These are phyloP conservation scores for Diaporthe vaccinii DNA, from an alignment of 2,329 filamentous ascomycete species.

Conservation along the genomic window DNA sequence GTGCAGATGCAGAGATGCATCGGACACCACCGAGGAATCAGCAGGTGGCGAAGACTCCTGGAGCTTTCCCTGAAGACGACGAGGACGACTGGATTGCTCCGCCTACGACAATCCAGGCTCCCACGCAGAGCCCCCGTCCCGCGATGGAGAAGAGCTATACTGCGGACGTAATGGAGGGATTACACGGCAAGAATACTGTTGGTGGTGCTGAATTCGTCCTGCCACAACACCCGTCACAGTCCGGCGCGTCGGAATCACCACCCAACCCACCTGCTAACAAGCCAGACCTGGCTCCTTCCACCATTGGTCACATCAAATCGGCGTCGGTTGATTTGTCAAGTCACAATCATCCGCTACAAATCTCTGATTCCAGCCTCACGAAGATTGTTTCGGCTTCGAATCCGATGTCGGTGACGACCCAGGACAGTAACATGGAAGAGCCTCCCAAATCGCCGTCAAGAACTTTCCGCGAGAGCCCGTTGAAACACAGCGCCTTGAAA, in stretches of 20 bases:
- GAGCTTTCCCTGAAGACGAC: slow-evolving; percentile 71
- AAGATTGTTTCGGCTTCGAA: slow-evolving; percentile 66
- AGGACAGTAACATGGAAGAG: slow-evolving; percentile 58
- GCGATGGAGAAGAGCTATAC: slow-evolving; percentile 72
- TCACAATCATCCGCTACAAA: slow-evolving; percentile 41
- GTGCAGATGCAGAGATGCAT: slow-evolving; percentile 46
- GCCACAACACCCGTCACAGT: slow-evolving; percentile 55
- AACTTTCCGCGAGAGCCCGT: slow-evolving; percentile 77
- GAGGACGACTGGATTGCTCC: slow-evolving; percentile 76
- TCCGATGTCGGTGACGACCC: slow-evolving; percentile 59
- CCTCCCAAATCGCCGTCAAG: slow-evolving; percentile 68
- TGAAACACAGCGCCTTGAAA: slow-evolving; percentile 65
- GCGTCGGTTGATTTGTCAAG: slow-evolving; percentile 68
- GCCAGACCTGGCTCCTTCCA: slow-evolving; percentile 49
- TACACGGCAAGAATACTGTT: slow-evolving; percentile 63
- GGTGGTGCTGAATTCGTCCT: slow-evolving; percentile 62
- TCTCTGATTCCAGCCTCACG: slow-evolving; percentile 56
- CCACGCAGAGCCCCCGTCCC: slow-evolving; percentile 62
- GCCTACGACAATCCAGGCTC: slow-evolving; percentile 55
- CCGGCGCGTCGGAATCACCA: slow-evolving; percentile 45
- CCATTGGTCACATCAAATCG: slow-evolving; percentile 70
- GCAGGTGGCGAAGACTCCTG: slow-evolving; percentile 60
- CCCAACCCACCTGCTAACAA: slow-evolving; percentile 51
- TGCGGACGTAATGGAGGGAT: slow-evolving; percentile 71
- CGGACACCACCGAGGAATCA: slow-evolving; percentile 53